phyloP scores from a whole-genome alignment of 2,329 filamentous ascomycete genomes.

The Colletotrichum shisoi region DNA sequence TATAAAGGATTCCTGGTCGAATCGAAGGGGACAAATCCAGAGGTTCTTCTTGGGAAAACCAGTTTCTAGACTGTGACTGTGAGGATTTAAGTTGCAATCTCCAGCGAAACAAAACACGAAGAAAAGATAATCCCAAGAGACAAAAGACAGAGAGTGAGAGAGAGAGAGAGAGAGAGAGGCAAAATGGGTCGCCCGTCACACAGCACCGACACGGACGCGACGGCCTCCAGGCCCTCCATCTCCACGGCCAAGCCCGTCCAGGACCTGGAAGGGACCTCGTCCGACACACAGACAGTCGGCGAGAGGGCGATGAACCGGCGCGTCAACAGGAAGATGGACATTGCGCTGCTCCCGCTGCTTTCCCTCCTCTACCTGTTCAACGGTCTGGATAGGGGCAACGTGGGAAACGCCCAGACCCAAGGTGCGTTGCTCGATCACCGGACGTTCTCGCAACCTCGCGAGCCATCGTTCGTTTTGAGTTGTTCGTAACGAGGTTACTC shows the following conservation, averaged over 20 bases:
- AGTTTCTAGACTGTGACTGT: conserved; percentile 9
- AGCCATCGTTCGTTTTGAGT: not conserved
- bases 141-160: not conserved
- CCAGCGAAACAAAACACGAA: not conserved
- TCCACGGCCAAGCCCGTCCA: conserved; percentile 16
- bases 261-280: not conserved
- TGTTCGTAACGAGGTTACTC: conserved; percentile 6
- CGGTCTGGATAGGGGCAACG: conserved; percentile 52
- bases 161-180: not conserved
- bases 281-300: not conserved
- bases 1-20: conserved; percentile 22
- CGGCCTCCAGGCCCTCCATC: conserved; percentile 18
- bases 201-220: conserved; percentile 24
- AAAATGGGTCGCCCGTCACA: conserved; percentile 26
- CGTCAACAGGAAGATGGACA: conserved; percentile 50
- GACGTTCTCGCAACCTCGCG: not conserved
- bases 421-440: conserved; percentile 41
- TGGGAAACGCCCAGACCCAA: conserved; percentile 53
- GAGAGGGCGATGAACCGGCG: conserved; percentile 28
- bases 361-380: conserved; percentile 54
- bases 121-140: not conserved
- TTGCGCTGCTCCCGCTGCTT: conserved; percentile 50
- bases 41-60: not conserved
- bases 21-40: not conserved
- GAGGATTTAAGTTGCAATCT: not conserved